Percentiles rank a stretch among this genome's conserved stretches.
Conservation (phyloP, 2,329 filamentous ascomycete genomes). For the Pseudopyricularia javanii region DNA sequence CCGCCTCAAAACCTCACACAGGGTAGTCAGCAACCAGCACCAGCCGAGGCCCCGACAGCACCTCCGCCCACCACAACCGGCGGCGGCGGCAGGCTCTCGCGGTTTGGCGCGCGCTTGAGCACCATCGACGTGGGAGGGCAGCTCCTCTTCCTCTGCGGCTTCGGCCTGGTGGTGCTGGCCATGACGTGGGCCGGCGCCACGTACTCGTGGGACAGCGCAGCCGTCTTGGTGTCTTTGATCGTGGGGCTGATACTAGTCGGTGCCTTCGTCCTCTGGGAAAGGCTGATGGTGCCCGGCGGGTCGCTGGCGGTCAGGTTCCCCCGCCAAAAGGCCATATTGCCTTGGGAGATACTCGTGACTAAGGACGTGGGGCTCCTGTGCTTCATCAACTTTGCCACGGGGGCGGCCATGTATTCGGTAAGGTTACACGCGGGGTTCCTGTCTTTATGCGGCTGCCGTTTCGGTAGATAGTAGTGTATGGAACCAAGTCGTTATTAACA, state of each 20-base stretch:
- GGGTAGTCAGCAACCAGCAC: background rate
- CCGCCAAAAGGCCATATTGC: constrained; percentile 49
- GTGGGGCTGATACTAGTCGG: constrained; percentile 28
- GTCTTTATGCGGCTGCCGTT: too few species aligned
- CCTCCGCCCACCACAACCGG: background rate
- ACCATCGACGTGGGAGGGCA: constrained; percentile 46
- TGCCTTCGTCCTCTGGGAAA: constrained; percentile 36
- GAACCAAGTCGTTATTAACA: too few species aligned
- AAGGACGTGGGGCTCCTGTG: constrained; percentile 50
- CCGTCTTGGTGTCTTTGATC: constrained; percentile 34
- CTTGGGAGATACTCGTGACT: constrained; percentile 42
- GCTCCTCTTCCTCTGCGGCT: constrained; percentile 39
- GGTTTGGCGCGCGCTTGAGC: constrained; percentile 31
- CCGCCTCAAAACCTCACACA: constrained; percentile 11
- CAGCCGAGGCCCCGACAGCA: too few species aligned
- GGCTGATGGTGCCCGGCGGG: constrained; percentile 36
- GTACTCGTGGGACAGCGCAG: constrained; percentile 35
- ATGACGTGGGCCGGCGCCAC: constrained; percentile 42
- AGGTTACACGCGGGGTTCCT: too few species aligned
- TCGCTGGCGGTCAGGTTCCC: constrained; percentile 34
- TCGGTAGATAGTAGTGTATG: too few species aligned
- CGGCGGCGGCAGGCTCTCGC: constrained; percentile 4
- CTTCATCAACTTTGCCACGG: constrained; percentile 47
- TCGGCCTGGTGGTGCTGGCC: constrained; percentile 39
- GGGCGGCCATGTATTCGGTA: constrained; percentile 38